Evolutionary conservation across 495 filamentous ascomycete genomes (phyloP), one percentile per base, ranked within the genome.

Genomic region (Daldinia vernicosa): DNA sequence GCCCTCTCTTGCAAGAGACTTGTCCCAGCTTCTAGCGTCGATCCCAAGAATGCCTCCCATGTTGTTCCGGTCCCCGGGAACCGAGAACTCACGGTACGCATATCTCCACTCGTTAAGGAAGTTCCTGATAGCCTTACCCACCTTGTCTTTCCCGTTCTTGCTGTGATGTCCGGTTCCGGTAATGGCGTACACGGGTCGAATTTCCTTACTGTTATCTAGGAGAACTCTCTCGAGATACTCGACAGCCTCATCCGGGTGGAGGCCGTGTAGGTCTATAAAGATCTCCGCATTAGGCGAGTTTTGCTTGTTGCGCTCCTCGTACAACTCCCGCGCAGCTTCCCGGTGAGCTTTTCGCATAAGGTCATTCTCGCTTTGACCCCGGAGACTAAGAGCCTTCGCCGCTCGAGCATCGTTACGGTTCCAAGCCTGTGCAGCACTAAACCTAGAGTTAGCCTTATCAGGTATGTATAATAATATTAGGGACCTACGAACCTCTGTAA

Each of bases 131-230:
- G 94, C 93, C 82, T 97, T 98, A 67, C 95, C 95, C 30, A 99
- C 91, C 80, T 99, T 99, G 78, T 99, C 96, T 79, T 98, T 98
- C 70, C 95, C 95, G 75, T 97, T 95, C 84, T 98, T 98, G 71
- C 93, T 97, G 77, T 98, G 96, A 74, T 99, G 96, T 9, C 95
- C 95, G 6, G 95, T 98, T 63, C 95, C 95, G 4, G 93, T 97
- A 74, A 98, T 98, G 52, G 93, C 94, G 74, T 98, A 99, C 30
- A 98, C 86, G 2, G 94, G 90, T n/a, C 86, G 85, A 50, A 81
- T 83, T 56, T 91, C 90, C 54, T 88, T 85, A 66, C 86, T 84
- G 67, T 98, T 93, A 75, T 95, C 92, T 33, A 93, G 82, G 37
- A 99, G 88, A 17, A 96, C 89, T 39, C 89, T 87, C 78, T 97